These are phyloP conservation scores for Poa annua DNA, from an alignment of 176 grass and related monocot genomes.

Conservation along the genomic window DNA sequence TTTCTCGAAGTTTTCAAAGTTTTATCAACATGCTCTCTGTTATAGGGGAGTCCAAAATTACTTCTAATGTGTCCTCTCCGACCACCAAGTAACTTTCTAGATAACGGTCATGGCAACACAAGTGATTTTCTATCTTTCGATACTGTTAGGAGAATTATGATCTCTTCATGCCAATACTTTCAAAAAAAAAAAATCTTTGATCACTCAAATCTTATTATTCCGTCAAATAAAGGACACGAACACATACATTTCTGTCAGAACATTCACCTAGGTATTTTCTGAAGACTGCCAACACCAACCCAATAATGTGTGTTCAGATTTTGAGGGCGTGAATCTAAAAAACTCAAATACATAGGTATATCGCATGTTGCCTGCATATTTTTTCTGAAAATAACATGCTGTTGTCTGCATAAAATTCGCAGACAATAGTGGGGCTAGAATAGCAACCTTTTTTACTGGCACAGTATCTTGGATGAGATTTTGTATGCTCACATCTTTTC, in stretches of 20 bases:
- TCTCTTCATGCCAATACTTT: too few relatives aligned
- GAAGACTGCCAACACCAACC: background rate
- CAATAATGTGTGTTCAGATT: background rate
- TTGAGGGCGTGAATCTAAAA: background rate
- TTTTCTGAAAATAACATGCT: background rate
- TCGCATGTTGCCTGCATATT: background rate
- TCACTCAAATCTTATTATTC: background rate
- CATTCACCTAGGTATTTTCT: background rate
- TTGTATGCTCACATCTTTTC: background rate
- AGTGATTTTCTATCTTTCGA: too few relatives aligned
- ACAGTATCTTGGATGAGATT: background rate
- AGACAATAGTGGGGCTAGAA: too few relatives aligned
- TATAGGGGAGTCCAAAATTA: too few relatives aligned
- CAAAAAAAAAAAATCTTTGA: too few relatives aligned
- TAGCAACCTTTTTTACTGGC: background rate
- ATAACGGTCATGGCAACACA: too few relatives aligned
- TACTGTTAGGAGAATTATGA: too few relatives aligned
- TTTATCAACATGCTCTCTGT: too few relatives aligned
- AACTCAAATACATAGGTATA: background rate
- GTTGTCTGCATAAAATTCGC: too few relatives aligned
- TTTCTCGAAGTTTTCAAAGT: too few relatives aligned
- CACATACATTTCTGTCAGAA: background rate
- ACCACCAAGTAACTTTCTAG: too few relatives aligned
- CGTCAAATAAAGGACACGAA: conserved; percentile 6
- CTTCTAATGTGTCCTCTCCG: too few relatives aligned